Conservation (phyloP, 208 protist genomes). For the Wallacemonas sp. region DNA sequence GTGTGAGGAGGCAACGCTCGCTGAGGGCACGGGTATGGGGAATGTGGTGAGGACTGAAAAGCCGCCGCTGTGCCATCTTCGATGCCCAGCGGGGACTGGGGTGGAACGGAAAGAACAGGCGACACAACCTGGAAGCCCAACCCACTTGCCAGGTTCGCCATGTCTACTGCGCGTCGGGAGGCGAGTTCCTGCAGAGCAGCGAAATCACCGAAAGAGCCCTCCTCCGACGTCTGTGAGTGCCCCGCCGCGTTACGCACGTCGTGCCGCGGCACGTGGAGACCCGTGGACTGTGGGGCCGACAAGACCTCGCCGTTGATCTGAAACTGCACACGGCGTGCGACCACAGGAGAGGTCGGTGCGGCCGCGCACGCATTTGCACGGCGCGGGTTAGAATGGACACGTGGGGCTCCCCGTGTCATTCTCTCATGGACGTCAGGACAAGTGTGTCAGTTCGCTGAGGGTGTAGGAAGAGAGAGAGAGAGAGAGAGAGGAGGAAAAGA, state of each 20-base stretch:
- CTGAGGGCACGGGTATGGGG: too few relatives aligned
- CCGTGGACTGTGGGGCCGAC: not conserved
- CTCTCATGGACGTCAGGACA: too few relatives aligned
- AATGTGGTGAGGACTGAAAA: too few relatives aligned
- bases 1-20: not conserved
- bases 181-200: slow-evolving; percentile 43
- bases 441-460: too few relatives aligned
- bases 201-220: slow-evolving; percentile 14
- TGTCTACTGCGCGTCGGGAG: slow-evolving; percentile 26
- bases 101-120: not conserved
- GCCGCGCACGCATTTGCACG: too few relatives aligned
- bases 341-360: not conserved
- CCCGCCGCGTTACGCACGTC: not conserved
- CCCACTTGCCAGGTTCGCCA: slow-evolving; percentile 34
- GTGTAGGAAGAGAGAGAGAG: slow-evolving; percentile 1
- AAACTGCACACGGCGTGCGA: not conserved
- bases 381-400: too few relatives aligned
- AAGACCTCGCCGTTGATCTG: not conserved
- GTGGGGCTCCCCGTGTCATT: too few relatives aligned
- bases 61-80: too few relatives aligned
- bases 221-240: slow-evolving; percentile 8
- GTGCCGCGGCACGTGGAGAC: too few relatives aligned
- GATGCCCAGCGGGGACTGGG: too few relatives aligned
- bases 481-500: slow-evolving; percentile 8
- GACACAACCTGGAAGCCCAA: slow-evolving; percentile 50